A percentile compares a stretch with the other conserved stretches of the same genome.
These are phyloP conservation scores for Backusella circina DNA, from an alignment of 192 early-diverging fungal genomes.

Conservation along the genomic window DNA sequence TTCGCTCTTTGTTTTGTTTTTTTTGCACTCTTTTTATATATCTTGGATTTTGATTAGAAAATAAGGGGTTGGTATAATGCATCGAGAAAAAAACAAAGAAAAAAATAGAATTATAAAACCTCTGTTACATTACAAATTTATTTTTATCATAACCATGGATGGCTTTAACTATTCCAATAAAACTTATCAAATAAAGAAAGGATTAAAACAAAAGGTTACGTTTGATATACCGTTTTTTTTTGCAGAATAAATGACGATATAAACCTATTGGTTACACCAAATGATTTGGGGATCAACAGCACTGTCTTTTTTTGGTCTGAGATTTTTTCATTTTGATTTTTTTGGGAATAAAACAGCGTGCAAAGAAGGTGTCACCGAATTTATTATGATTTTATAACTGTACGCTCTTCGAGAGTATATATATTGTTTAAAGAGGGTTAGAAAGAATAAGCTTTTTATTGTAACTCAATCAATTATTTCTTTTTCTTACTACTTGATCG, in stretches of 20 bases:
- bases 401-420: background rate
- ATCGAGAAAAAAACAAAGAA: background rate
- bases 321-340: background rate
- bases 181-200: background rate
- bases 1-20: background rate
- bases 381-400: background rate
- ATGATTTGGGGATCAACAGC: background rate
- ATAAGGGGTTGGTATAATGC: background rate
- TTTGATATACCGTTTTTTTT: background rate
- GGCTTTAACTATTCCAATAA: background rate
- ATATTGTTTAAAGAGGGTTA: background rate
- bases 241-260: background rate
- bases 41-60: background rate
- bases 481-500: background rate
- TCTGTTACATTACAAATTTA: background rate
- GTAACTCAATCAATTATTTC: background rate
- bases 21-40: background rate
- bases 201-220: background rate
- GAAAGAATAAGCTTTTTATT: background rate
- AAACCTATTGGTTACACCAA: background rate
- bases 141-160: background rate
- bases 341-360: conserved; percentile 3
- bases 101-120: background rate
- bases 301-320: background rate
- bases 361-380: background rate